Base-by-base conservation (phyloP, 495 filamentous ascomycete genomes). In the Achaetomiella virescens region DNA sequence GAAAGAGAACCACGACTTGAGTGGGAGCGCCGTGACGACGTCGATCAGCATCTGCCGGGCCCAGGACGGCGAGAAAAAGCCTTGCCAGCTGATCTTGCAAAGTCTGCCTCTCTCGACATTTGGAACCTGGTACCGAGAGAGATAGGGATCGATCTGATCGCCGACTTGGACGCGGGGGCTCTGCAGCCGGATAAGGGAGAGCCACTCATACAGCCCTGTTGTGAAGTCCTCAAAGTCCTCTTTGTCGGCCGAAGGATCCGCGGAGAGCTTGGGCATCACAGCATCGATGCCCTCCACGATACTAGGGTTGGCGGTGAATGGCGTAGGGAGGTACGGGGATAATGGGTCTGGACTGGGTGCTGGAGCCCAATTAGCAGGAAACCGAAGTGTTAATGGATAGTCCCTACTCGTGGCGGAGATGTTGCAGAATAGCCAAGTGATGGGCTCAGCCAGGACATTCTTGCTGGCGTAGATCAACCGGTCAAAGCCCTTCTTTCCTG, bases 401-500 rank as follows among this genome's bases (percentile, higher is more conserved):
- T 2, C 15, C 58, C 44, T 69, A 80, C 76, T 65, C 45, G 63
- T 62, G 21, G 63, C 72, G 1, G 61, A 72, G 3, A 86, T 64
- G 61, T 91, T 85, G 69, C 79, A 84, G 63, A 97, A 92, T 2
- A 97, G 75, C 90, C 92, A 97, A 1, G 83, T 82, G 22, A 89
- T 59, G 1, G 87, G 81, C 31, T 79, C 67, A 36, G 80, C 84
- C 7, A 97, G 75, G 35, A 89, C 88, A 59, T 95, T 91, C 55
- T 88, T 84, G 69, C 86, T 91, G 12, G 90, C 90, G 75, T 90
- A 90, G 14, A 88, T 73, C 37, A 97, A 80, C 41, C 90, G 81
- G 55, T 95, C 86, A 58, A 97, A 97, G 0, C 86, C 88, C 61
- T 93, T 95, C 69, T 92, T 96, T 25, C 92, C 93, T 62, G 89